These are phyloP conservation scores for Leccinum subtestaceum DNA, from an alignment of 768 basidiomycete genomes.

Conservation along the genomic window DNA sequence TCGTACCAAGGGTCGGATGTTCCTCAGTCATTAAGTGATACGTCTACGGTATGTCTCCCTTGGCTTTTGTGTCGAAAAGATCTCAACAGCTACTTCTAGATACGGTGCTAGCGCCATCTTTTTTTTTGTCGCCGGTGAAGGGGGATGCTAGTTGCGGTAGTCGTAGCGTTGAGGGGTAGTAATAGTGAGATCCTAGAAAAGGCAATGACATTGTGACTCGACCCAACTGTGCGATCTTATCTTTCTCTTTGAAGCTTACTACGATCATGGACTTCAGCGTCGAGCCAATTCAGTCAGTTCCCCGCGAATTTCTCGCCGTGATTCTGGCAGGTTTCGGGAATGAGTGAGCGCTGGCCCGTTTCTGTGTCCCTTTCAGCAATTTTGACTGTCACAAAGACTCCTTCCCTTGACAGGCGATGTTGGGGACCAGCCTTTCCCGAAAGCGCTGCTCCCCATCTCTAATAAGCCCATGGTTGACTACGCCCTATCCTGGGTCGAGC, in stretches of 20 bases:
- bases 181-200: slow-evolving; percentile 17
- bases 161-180: neutral
- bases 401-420: slow-evolving; percentile 71
- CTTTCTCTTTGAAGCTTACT: neutral
- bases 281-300: slow-evolving; percentile 48
- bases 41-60: slow-evolving; percentile 11
- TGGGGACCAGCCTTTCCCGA: slow-evolving; percentile 81
- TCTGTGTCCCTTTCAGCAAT: neutral
- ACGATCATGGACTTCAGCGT: slow-evolving; percentile 60
- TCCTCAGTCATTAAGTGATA: slow-evolving; percentile 67
- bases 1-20: slow-evolving; percentile 72
- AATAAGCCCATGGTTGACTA: slow-evolving; percentile 88
- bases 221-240: neutral
- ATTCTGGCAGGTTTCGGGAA: slow-evolving; percentile 91
- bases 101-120: no score
- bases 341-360: slow-evolving; percentile 49
- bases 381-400: slow-evolving; percentile 46
- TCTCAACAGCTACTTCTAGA: neutral
- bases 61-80: neutral
- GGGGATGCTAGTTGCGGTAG: neutral
- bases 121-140: neutral
- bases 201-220: slow-evolving; percentile 11
- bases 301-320: slow-evolving; percentile 83
- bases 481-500: slow-evolving; percentile 80
- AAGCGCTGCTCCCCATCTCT: slow-evolving; percentile 83